Evolutionary conservation across 2,329 filamentous ascomycete species (phyloP).

Genomic region (Penicillium sp.): DNA sequence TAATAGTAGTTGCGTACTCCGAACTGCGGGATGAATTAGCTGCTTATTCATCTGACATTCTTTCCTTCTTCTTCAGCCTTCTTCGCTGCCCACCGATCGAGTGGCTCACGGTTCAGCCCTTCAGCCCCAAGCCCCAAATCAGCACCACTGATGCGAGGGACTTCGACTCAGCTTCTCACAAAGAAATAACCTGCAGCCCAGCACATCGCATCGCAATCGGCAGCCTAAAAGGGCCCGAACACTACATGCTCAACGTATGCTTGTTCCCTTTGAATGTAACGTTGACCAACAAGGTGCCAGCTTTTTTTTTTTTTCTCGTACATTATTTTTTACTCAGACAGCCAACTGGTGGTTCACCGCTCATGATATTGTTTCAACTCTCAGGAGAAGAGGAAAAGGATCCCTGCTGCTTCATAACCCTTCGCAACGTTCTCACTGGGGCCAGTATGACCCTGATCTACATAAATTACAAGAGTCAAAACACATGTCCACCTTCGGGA

Average conservation of each 20-base stretch:
- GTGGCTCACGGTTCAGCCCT: not conserved
- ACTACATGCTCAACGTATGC: not conserved
- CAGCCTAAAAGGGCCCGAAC: not conserved
- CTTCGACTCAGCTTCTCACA: not conserved
- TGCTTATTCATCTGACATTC: not conserved
- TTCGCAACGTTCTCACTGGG: not conserved
- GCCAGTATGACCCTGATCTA: not conserved
- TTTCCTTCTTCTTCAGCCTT: not conserved
- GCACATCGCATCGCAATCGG: not conserved
- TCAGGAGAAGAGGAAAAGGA: not conserved
- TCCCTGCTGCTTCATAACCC: not conserved
- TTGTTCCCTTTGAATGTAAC: not conserved
- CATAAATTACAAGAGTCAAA: not conserved
- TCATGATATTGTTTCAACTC: not conserved
- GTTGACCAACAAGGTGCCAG: not conserved
- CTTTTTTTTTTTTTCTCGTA: not conserved
- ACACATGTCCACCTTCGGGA: not conserved
- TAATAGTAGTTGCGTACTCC: not conserved
- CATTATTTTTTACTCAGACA: not conserved
- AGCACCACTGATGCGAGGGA: not conserved
- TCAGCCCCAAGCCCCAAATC: not conserved
- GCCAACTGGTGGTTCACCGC: not conserved
- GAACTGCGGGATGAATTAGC: not conserved
- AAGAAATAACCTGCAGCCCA: not conserved
- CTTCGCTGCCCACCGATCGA: not conserved